A percentile compares a stretch with the other conserved stretches of the same genome.
Conservation (phyloP, 129 eudicot species). For the Gnaphalium uliginosum region DNA sequence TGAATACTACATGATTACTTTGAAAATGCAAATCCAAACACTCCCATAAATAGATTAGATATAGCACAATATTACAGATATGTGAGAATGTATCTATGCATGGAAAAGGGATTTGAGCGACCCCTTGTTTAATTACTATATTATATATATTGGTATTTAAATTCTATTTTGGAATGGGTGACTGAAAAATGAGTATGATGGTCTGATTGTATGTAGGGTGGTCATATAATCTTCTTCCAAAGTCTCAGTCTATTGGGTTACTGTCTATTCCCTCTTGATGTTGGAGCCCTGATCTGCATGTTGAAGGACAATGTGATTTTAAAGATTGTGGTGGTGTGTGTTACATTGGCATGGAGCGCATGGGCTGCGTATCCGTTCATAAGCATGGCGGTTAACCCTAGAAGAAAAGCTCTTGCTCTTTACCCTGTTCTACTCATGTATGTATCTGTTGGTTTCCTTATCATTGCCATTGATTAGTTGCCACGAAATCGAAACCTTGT, state of each 20-base stretch:
- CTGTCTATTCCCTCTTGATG: slow-evolving; percentile 88
- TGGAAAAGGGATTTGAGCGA: too few species aligned
- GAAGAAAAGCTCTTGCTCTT: slow-evolving; percentile 94
- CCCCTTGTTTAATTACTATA: not conserved
- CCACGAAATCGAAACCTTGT: not conserved
- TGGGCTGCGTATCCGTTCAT: slow-evolving; percentile 99
- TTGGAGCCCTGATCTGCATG: slow-evolving; percentile 93
- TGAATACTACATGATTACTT: not conserved
- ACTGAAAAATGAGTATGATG: not conserved
- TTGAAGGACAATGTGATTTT: slow-evolving; percentile 68
- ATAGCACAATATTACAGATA: not conserved
- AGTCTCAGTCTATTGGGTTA: slow-evolving; percentile 89
- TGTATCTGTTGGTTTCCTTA: slow-evolving; percentile 92
- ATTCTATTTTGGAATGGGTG: not conserved
- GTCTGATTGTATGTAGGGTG: slow-evolving; percentile 58
- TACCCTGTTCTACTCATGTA: slow-evolving; percentile 97
- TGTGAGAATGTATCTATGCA: not conserved
- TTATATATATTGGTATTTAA: not conserved
- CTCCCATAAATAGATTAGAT: not conserved
- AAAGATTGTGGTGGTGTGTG: slow-evolving; percentile 78
- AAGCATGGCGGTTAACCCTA: slow-evolving; percentile 88
- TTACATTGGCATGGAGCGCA: slow-evolving; percentile 88
- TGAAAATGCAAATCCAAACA: not conserved
- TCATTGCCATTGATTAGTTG: slow-evolving; percentile 82
- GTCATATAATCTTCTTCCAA: slow-evolving; percentile 97